Evolutionary conservation across 345 rosid genomes (phyloP).

Genomic region (Bretschneidera sinensis): DNA sequence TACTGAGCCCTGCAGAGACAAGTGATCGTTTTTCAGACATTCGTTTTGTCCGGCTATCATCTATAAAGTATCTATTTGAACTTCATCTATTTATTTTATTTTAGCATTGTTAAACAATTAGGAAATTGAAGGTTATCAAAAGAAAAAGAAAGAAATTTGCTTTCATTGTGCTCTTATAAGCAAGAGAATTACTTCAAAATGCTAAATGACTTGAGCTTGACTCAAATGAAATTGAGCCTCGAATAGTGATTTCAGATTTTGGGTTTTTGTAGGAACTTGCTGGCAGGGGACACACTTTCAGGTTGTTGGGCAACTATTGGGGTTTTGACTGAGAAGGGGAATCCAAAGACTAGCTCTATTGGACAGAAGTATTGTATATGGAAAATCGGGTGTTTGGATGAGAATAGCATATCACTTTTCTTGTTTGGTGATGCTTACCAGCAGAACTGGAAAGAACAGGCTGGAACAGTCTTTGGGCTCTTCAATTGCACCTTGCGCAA

Average conservation of each 20-base stretch:
- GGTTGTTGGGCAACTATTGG: conserved; percentile 94
- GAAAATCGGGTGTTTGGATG: conserved; percentile 67
- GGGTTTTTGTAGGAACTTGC: conserved; percentile 51
- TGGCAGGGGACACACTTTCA: conserved; percentile 62
- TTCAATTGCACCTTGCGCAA: conserved; percentile 69
- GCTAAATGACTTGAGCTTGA: not conserved
- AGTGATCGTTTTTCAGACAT: conserved; percentile 68
- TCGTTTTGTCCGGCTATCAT: conserved; percentile 63
- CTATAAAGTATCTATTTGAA: conserved; percentile 49
- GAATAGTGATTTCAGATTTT: conserved; percentile 10
- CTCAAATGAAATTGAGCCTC: not conserved
- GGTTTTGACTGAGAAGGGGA: conserved; percentile 76
- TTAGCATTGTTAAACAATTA: not conserved
- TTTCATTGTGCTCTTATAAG: not conserved
- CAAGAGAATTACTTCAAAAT: conserved; percentile 1
- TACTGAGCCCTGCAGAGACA: conserved; percentile 51
- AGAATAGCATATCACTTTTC: conserved; percentile 61
- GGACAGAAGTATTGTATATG: conserved; percentile 72
- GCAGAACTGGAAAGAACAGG: conserved; percentile 46
- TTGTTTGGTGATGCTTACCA: conserved; percentile 85
- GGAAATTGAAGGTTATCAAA: too few species aligned
- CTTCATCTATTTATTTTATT: not conserved
- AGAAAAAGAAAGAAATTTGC: not conserved
- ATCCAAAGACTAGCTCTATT: conserved; percentile 62
- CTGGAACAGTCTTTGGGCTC: conserved; percentile 72